Base-by-base conservation (phyloP, 2,329 filamentous ascomycete genomes). In the Fusarium pseudoanthophilum region DNA sequence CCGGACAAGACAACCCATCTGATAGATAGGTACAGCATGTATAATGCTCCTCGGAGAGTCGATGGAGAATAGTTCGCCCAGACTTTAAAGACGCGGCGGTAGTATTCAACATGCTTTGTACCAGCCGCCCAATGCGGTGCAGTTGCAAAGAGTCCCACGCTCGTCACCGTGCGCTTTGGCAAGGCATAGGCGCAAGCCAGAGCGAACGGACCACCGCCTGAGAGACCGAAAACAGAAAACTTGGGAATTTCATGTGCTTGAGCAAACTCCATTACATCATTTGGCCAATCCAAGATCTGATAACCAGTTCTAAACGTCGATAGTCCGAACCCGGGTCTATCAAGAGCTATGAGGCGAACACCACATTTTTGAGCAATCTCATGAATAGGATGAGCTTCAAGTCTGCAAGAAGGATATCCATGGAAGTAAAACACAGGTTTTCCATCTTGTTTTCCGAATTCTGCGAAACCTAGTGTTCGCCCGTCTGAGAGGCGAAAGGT, bases 281-380 rank as follows among this genome's bases (percentile, higher is more conserved):
- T 68, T 1, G 82, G 74, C 77, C 79, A 83, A 72, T 83, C 80
- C 20, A 78, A 46, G 21, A 84, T 72, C 20, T 55, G 75, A 18
- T 81, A 78, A 11, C 64, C 68, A 15, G 80, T 77, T 64, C 82
- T 80, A 16, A 78, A 79, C 5, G 83, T 79, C 8, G 83, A 85
- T 5, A 83, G 69, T 11, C 84, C 85, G 37, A 82, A 83, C 11
- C 85, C 85, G 2, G 85, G 84, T 2, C 84, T 79, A 60, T 86
- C 84, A 5, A 82, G 74, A 8, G 82, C 77, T 42, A 86, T 77
- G 45, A 85, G 32, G 13, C 81, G 82, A 21, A 83, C 64, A 9
- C 74, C 68, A 14, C 73, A 75, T 7, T 71, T 69, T 6, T 69
- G 62, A 15, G 80, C 82, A 9, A 77, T 53, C 7, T 72, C 60